Base-by-base conservation (phyloP, 1,284 basidiomycete species). In the Grifola frondosa region DNA sequence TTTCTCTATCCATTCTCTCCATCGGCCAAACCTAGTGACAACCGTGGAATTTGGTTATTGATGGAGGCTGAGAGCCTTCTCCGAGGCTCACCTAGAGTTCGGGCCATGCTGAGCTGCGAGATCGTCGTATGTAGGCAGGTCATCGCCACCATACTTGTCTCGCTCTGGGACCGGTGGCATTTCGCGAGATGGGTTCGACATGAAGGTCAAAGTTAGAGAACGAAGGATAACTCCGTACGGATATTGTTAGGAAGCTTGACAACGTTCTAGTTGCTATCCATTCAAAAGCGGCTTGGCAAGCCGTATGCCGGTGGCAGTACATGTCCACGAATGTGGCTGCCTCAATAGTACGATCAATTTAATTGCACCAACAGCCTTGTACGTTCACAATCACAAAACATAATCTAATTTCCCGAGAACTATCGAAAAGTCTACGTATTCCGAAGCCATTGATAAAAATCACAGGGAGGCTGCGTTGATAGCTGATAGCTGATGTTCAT, bases 1-100 rank as follows among this genome's bases (percentile, higher is more conserved):
- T 64, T 91, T 91, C 69, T 91, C 88, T 46, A 91, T 85, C 88
- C 88, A 91, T 15, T 80, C 78, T 59, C 74, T 78, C 88, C 88
- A 91, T 48, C 88, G 73, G 28, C 88, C 88, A 56, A 91, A 89
- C 57, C 87, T 88, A 52, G 24, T 29, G 22, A 20, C 21, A 26
- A 20, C 19, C n/a, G 37, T n/a, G 12, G 24, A 24, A 25, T 22
- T 26, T 36, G n/a, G 37, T 36, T 35, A 37, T 25, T 22, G 23
- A 20, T 8, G 28, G 19, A 12, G 0, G 6, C 7, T 6, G n/a
- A 19, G 28, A 19, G 22, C 47, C 34, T 13, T 15, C 6, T 23
- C 29, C 41, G 64, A 52, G 54, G 65, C 56, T 44, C 48, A 69
- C 87, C 87, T 81, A 24, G 86, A 89, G 66, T 89, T 89, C 8